These are phyloP conservation scores for Penicillium maclennaniae DNA, from an alignment of 495 filamentous ascomycete genomes.

Conservation along the genomic window DNA sequence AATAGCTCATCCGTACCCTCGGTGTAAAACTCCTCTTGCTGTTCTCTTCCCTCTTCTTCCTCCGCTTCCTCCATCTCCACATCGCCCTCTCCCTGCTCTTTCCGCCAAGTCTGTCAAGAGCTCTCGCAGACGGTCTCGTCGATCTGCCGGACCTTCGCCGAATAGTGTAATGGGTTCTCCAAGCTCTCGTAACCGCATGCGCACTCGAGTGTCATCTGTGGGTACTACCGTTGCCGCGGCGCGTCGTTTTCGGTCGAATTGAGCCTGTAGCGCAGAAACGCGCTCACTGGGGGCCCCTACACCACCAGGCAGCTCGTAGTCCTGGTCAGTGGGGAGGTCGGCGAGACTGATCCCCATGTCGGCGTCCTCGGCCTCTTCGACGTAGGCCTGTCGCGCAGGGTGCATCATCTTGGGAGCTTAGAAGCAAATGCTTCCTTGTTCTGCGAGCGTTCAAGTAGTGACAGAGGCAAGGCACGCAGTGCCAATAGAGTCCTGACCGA, in stretches of 20 bases:
- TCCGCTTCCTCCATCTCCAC: conserved; percentile 52
- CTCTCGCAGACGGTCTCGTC: conserved; percentile 82
- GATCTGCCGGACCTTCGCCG: conserved; percentile 81
- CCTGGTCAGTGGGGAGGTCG: conserved; percentile 77
- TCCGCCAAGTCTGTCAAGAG: conserved; percentile 74
- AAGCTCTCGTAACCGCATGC: conserved; percentile 72
- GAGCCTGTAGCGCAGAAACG: conserved; percentile 81
- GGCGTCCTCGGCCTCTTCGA: conserved; percentile 74
- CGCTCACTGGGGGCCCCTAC: conserved; percentile 81
- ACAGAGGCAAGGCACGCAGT: not conserved
- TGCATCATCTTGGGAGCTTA: conserved; percentile 64
- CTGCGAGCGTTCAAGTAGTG: not conserved
- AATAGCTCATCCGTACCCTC: conserved; percentile 71
- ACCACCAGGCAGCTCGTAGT: conserved; percentile 73
- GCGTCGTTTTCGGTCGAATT: conserved; percentile 84
- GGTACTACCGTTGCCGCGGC: conserved; percentile 91
- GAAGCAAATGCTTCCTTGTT: conserved; percentile 5
- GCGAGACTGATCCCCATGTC: conserved; percentile 74
- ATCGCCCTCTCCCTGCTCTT: conserved; percentile 57
- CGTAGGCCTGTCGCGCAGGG: conserved; percentile 90
- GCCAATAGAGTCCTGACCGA: not conserved
- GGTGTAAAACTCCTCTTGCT: conserved; percentile 96
- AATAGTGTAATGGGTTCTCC: conserved; percentile 94
- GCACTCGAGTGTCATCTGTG: conserved; percentile 88
- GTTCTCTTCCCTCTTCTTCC: conserved; percentile 56